phyloP scores from a whole-genome alignment of 1,139 yeast genomes.

The Kodamaea arcana region DNA sequence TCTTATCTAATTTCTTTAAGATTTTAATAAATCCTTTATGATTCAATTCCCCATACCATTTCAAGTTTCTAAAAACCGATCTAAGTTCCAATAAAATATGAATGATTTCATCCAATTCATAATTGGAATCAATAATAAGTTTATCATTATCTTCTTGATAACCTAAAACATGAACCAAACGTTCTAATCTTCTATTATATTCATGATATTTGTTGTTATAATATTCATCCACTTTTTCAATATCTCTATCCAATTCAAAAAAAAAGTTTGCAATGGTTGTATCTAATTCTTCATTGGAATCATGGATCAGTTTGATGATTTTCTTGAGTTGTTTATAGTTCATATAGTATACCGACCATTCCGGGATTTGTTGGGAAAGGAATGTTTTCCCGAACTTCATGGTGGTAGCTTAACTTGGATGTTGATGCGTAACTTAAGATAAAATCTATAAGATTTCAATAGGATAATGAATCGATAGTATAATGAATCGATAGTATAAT shows the following conservation, averaged over 20 bases:
- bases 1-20: conserved; percentile 86
- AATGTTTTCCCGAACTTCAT: conserved; percentile 89
- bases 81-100: conserved; percentile 74
- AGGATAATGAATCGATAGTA: no score
- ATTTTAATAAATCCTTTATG: conserved; percentile 88
- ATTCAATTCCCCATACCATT: conserved; percentile 93
- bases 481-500: no score
- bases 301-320: conserved; percentile 55
- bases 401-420: no score
- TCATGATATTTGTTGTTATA: conserved; percentile 71
- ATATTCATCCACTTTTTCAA: conserved; percentile 77
- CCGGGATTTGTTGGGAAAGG: conserved; percentile 84
- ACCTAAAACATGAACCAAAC: conserved; percentile 36
- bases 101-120: conserved; percentile 75
- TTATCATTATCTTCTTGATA: conserved; percentile 22
- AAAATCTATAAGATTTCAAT: no score
- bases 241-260: conserved; percentile 73
- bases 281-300: conserved; percentile 26
- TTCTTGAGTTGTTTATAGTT: conserved; percentile 84
- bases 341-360: conserved; percentile 79
- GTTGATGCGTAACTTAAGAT: no score
- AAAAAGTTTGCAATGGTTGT: conserved; percentile 60
- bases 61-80: conserved; percentile 72
- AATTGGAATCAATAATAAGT: conserved; percentile 40
- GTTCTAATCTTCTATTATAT: conserved; percentile 63